Conservation (phyloP, 148 eudicot species). For the Hydrangea macrophylla region DNA sequence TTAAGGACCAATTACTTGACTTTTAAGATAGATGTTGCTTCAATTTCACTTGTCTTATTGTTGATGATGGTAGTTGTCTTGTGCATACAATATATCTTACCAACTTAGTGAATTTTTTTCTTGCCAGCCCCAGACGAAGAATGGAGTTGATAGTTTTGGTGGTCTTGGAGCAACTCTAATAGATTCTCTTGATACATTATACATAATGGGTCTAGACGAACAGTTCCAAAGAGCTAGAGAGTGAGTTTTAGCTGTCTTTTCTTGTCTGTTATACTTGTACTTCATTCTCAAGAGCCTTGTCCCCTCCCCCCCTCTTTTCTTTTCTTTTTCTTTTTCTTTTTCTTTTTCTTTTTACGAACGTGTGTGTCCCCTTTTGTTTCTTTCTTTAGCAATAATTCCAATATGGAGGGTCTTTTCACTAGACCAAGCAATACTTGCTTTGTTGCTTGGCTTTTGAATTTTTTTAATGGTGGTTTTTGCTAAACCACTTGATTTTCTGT, state of each 20-base stretch:
- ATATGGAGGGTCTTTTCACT: not conserved
- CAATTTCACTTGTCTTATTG: too few species aligned
- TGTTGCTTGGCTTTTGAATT: too few species aligned
- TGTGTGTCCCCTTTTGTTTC: not conserved
- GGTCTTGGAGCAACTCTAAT: slow-evolving; percentile 97
- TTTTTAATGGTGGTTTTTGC: too few species aligned
- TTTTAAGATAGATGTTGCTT: too few species aligned
- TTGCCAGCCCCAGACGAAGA: slow-evolving; percentile 87
- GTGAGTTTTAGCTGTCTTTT: slow-evolving; percentile 43
- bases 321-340: not conserved
- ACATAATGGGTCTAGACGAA: slow-evolving; percentile 93
- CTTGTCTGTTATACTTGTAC: not conserved
- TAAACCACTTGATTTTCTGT: not conserved
- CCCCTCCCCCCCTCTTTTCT: not conserved
- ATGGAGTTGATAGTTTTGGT: slow-evolving; percentile 95
- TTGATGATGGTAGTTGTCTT: not conserved
- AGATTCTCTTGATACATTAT: slow-evolving; percentile 93
- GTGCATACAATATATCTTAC: not conserved
- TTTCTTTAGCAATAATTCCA: not conserved
- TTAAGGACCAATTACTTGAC: too few species aligned
- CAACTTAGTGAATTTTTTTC: slow-evolving; percentile 17
- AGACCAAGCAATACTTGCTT: not conserved
- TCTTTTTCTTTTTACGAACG: too few species aligned
- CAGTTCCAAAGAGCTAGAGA: slow-evolving; percentile 95
- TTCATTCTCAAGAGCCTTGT: slow-evolving; percentile 2